Percentiles rank a stretch among this genome's conserved stretches.
Conservation (phyloP, 2,329 filamentous ascomycete genomes). For the Penicillium sp. region DNA sequence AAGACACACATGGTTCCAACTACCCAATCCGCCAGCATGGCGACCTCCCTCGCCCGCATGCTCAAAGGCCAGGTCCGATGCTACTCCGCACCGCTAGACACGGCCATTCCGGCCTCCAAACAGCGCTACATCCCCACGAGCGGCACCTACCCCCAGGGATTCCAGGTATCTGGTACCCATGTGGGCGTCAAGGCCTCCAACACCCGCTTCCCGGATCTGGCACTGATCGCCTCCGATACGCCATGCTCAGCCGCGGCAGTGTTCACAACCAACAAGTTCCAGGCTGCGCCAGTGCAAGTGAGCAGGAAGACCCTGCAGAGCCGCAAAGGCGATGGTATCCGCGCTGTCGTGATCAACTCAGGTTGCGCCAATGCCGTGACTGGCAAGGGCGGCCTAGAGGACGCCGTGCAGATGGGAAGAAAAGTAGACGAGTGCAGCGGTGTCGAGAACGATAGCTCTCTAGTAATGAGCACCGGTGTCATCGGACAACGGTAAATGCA, state of each 20-base stretch:
- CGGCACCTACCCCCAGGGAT: conserved; percentile 87
- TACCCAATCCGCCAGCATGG: conserved; percentile 32
- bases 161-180: conserved; percentile 79
- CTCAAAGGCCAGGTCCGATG: conserved; percentile 40
- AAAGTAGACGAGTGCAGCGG: conserved; percentile 68
- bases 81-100: conserved; percentile 48
- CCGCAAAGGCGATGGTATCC: conserved; percentile 66
- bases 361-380: conserved; percentile 98
- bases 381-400: conserved; percentile 80
- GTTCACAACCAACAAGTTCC: conserved; percentile 98
- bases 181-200: conserved; percentile 94
- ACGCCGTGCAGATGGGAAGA: conserved; percentile 79
- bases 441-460: conserved; percentile 58
- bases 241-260: conserved; percentile 87
- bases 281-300: conserved; percentile 89
- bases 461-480: conserved; percentile 98
- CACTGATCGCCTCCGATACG: conserved; percentile 78
- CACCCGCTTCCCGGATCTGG: conserved; percentile 85
- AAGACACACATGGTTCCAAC: conserved; percentile 24
- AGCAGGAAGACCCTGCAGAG: conserved; percentile 69
- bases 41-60: conserved; percentile 33
- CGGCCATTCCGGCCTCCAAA: conserved; percentile 70
- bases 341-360: conserved; percentile 86
- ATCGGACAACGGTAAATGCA: conserved; percentile 75
- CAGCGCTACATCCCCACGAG: conserved; percentile 82